A percentile compares a stretch with the other conserved stretches of the same genome.
These are phyloP conservation scores for Cucurbita maxima DNA, from an alignment of 306 rosid species.

Conservation along the genomic window DNA sequence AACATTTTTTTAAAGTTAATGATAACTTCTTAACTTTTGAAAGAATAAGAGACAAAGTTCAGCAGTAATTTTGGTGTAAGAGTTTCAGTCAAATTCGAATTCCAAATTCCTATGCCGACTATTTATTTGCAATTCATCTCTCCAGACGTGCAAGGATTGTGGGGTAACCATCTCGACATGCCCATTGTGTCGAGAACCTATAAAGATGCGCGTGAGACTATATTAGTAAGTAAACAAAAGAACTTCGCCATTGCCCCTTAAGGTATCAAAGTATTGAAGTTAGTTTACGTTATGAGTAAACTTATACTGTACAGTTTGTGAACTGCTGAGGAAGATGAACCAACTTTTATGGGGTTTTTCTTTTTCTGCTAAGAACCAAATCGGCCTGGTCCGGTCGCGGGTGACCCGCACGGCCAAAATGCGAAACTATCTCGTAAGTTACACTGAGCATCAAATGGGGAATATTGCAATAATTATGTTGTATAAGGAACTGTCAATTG, in stretches of 20 bases:
- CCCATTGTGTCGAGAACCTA: conserved; percentile 69
- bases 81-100: background rate
- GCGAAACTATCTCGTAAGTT: too few species aligned
- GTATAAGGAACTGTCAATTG: background rate
- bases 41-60: too few species aligned
- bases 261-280: background rate
- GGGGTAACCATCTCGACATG: conserved; percentile 45
- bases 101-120: background rate
- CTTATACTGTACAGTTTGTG: background rate
- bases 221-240: conserved; percentile 22
- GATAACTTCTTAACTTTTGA: too few species aligned
- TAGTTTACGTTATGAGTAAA: background rate
- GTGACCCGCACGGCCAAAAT: too few species aligned
- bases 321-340: background rate
- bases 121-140: background rate
- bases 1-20: too few species aligned
- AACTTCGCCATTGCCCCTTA: background rate
- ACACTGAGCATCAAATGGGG: background rate
- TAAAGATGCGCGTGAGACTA: conserved; percentile 58
- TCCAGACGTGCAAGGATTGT: conserved; percentile 88
- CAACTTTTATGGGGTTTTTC: background rate
- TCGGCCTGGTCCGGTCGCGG: too few species aligned
- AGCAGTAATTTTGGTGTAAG: background rate
- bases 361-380: too few species aligned
- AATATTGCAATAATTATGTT: background rate